A percentile compares a stretch with the other conserved stretches of the same genome.
phyloP scores from a whole-genome alignment of 2,329 filamentous ascomycete species.

The Paecilomyces sp. region DNA sequence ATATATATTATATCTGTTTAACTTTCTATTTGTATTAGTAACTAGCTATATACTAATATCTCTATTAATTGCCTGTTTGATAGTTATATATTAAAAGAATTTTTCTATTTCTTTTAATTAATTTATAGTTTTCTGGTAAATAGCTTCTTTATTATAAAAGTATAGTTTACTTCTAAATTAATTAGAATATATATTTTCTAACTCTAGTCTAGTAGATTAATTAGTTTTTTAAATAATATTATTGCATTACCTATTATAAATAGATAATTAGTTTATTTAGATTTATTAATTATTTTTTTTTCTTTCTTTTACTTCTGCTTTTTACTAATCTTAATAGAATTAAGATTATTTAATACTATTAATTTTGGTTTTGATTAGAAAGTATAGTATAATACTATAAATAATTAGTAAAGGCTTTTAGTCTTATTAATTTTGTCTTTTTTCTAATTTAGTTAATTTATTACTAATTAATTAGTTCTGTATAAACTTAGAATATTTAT shows the following conservation, averaged over 20 bases:
- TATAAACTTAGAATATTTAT: neutral
- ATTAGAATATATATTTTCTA: neutral
- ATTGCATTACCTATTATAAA: neutral
- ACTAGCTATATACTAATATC: no score
- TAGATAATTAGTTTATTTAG: neutral
- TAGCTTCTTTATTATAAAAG: neutral
- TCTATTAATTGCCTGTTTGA: neutral
- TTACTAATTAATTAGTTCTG: neutral
- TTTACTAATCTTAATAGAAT: neutral
- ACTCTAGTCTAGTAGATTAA: neutral
- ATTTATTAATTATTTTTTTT: neutral
- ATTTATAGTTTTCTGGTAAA: neutral
- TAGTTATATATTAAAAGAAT: neutral
- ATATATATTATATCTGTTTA: neutral
- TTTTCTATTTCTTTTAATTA: neutral
- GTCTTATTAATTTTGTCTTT: neutral
- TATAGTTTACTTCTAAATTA: neutral
- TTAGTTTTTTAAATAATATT: neutral
- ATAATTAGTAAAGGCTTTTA: neutral
- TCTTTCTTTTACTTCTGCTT: neutral
- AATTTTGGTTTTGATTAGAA: neutral
- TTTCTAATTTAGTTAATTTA: neutral
- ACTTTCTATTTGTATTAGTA: no score
- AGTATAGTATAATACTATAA: neutral
- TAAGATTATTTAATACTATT: no score